Conservation (phyloP, 345 rosid species). For the Gossypium thurberi region DNA sequence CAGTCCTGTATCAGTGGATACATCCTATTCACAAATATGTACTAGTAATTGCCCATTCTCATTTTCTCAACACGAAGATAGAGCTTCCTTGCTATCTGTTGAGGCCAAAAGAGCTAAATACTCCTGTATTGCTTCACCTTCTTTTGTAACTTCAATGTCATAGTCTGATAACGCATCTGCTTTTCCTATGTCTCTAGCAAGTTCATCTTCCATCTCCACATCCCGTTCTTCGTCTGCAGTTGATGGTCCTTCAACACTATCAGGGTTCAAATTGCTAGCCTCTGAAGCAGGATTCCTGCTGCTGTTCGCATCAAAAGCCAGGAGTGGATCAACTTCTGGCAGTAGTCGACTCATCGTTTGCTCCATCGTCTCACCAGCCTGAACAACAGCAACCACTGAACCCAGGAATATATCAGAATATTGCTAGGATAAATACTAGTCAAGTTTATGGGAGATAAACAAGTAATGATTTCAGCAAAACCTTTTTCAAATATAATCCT, state of each 20-base stretch:
- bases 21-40: constrained; percentile 1
- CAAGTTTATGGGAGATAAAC: neutral
- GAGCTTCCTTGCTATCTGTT: neutral
- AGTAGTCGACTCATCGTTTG: constrained; percentile 47
- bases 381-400: constrained; percentile 55
- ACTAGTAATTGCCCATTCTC: neutral
- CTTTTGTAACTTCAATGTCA: constrained; percentile 60
- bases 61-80: neutral
- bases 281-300: constrained; percentile 2
- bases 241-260: constrained; percentile 23
- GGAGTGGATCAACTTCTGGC: constrained; percentile 21
- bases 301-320: constrained; percentile 12
- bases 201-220: constrained; percentile 65
- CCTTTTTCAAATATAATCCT: neutral
- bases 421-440: neutral
- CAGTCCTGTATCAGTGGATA: neutral
- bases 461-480: neutral
- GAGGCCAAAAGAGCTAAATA: constrained; percentile 12
- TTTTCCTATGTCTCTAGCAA: constrained; percentile 47
- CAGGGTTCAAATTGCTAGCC: neutral
- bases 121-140: constrained; percentile 39
- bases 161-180: constrained; percentile 63
- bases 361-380: constrained; percentile 44
- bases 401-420: constrained; percentile 10
- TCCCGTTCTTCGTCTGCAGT: constrained; percentile 42